Evolutionary conservation across 495 filamentous ascomycete species (phyloP).

Genomic region (Talaromyces nanjingensis): DNA sequence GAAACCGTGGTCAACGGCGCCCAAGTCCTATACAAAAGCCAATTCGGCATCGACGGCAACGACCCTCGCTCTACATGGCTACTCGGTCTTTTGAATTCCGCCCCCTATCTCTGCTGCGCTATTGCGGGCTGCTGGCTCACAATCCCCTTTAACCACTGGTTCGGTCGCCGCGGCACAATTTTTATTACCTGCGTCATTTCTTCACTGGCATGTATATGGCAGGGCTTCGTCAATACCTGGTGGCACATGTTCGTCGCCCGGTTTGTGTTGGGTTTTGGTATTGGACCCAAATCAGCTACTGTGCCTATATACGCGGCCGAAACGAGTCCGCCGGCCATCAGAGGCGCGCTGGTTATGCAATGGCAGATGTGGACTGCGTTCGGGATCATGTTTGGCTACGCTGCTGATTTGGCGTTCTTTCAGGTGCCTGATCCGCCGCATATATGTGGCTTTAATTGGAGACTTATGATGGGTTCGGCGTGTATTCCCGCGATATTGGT

Average conservation of each 20-base stretch:
- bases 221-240: constrained; percentile 69
- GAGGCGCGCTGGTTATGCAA: constrained; percentile 71
- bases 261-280: constrained; percentile 66
- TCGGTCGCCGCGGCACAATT: constrained; percentile 78
- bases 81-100: constrained; percentile 53
- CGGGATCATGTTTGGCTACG: constrained; percentile 73
- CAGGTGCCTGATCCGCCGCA: constrained; percentile 45
- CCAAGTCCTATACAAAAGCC: constrained; percentile 61
- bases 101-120: constrained; percentile 73
- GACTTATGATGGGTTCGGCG: constrained; percentile 76
- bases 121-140: constrained; percentile 78
- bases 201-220: constrained; percentile 68
- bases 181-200: constrained; percentile 67
- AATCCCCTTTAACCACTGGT: constrained; percentile 67
- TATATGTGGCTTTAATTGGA: constrained; percentile 69
- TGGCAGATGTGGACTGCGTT: constrained; percentile 90
- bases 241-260: constrained; percentile 67
- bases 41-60: constrained; percentile 59
- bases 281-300: constrained; percentile 75
- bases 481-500: constrained; percentile 68
- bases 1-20: constrained; percentile 77
- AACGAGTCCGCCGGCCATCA: constrained; percentile 60
- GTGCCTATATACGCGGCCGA: constrained; percentile 78
- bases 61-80: constrained; percentile 48
- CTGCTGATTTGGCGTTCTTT: constrained; percentile 66